Conservation (phyloP, 1,139 yeast species). For the Zygosaccharomyces pseudobailii region DNA sequence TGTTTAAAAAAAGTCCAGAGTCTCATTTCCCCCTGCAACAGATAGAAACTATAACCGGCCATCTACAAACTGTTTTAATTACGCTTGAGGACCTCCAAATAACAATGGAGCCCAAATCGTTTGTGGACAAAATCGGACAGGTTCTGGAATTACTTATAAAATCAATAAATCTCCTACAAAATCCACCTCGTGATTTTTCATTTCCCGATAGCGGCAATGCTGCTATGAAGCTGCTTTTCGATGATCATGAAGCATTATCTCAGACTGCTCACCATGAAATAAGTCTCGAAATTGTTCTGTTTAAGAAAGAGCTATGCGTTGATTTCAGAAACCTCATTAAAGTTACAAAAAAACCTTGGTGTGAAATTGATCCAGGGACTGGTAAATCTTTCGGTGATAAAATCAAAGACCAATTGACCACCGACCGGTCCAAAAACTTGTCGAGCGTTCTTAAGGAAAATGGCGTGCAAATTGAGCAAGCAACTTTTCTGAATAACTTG, state of each 20-base stretch:
- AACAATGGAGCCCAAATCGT: conserved; percentile 16
- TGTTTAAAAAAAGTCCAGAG: conserved; percentile 23
- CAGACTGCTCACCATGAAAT: conserved; percentile 26
- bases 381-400: conserved; percentile 33
- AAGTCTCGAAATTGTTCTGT: conserved; percentile 28
- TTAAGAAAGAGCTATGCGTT: conserved; percentile 28
- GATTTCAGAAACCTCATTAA: conserved; percentile 29
- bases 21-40: conserved; percentile 23
- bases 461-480: conserved; percentile 30
- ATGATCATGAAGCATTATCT: conserved; percentile 16
- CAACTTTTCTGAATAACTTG: conserved; percentile 25
- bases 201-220: conserved; percentile 30
- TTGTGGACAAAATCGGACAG: conserved; percentile 18
- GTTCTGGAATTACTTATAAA: conserved; percentile 20
- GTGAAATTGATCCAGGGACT: conserved; percentile 26
- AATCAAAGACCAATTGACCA: conserved; percentile 25
- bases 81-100: conserved; percentile 21
- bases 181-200: conserved; percentile 29
- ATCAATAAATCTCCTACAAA: conserved; percentile 28
- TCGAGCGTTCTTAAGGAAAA: conserved; percentile 19
- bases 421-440: conserved; percentile 22
- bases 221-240: conserved; percentile 27
- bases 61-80: conserved; percentile 16
- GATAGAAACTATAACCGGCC: conserved; percentile 17
- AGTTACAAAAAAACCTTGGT: conserved; percentile 37